phyloP scores from a whole-genome alignment of 495 filamentous ascomycete species.

The Penicillium roqueforti region DNA sequence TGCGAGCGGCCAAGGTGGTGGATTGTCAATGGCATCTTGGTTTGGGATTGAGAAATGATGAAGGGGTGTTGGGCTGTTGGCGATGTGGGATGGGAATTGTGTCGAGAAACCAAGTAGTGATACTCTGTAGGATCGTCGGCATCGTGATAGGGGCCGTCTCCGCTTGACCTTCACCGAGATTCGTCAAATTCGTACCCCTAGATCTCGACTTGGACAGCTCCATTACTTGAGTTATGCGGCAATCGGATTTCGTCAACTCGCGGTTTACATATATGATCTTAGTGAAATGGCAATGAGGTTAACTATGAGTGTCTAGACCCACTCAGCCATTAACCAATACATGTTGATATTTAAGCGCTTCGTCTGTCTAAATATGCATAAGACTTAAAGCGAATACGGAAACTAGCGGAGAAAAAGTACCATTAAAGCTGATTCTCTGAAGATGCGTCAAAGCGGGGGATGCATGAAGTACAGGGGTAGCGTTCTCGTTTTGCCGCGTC shows the following conservation, averaged over 20 bases:
- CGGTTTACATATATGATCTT: too few relatives aligned
- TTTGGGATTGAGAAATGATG: neutral
- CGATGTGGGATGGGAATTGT: neutral
- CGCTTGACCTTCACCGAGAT: neutral
- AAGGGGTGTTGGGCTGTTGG: neutral
- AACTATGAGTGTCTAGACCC: too few relatives aligned
- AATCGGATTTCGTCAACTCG: too few relatives aligned
- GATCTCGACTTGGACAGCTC: too few relatives aligned
- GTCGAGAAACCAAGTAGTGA: neutral
- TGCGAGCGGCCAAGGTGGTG: conserved; percentile 56
- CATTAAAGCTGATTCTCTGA: neutral
- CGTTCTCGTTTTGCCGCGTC: too few relatives aligned
- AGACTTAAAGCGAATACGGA: neutral
- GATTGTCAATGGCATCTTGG: conserved; percentile 38
- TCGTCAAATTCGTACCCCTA: neutral
- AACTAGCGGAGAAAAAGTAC: neutral
- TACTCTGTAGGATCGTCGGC: neutral
- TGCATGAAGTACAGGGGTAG: neutral
- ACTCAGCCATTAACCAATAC: too few relatives aligned
- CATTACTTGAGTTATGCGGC: neutral
- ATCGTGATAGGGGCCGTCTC: neutral
- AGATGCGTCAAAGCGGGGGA: neutral
- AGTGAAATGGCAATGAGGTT: too few relatives aligned
- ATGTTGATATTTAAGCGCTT: neutral
- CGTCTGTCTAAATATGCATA: neutral